Conservation (phyloP, 257 asterid genomes). For the Solanum chmielewskii region DNA sequence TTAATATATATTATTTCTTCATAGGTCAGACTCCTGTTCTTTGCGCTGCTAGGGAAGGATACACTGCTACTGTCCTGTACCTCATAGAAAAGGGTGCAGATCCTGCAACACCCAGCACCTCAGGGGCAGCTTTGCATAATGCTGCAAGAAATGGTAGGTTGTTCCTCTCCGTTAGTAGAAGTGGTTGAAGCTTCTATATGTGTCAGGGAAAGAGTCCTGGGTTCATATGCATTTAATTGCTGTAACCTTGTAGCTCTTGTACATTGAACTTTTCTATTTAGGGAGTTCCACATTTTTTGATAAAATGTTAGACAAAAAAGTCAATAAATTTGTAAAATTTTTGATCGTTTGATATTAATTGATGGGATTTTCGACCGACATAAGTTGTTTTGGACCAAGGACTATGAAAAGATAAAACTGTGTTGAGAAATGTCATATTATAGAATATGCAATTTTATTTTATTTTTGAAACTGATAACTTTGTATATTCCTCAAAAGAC, state of each 20-base stretch:
- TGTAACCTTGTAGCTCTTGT: not conserved
- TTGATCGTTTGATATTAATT: not conserved
- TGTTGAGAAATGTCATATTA: not conserved
- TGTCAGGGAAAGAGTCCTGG: not conserved
- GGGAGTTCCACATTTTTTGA: not conserved
- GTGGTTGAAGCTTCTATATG: not conserved
- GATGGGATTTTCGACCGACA: not conserved
- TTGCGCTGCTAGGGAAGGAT: constrained; percentile 86
- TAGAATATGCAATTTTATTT: not conserved
- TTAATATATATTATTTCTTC: not conserved
- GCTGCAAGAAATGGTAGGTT: constrained; percentile 66
- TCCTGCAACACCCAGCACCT: constrained; percentile 9
- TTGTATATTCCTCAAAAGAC: too few relatives aligned
- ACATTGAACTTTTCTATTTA: not conserved
- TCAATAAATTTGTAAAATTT: not conserved
- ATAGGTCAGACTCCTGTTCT: constrained; percentile 81
- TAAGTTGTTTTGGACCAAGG: not conserved
- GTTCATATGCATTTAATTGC: not conserved
- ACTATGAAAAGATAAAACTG: not conserved
- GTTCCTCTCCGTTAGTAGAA: not conserved
- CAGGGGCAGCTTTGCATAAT: constrained; percentile 76
- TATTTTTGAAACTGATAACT: too few relatives aligned
- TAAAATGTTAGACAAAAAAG: not conserved
- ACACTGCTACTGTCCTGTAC: constrained; percentile 62
- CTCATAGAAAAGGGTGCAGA: constrained; percentile 74